These are phyloP conservation scores for Brassica balearica DNA, from an alignment of 441 rosid species.

Conservation along the genomic window DNA sequence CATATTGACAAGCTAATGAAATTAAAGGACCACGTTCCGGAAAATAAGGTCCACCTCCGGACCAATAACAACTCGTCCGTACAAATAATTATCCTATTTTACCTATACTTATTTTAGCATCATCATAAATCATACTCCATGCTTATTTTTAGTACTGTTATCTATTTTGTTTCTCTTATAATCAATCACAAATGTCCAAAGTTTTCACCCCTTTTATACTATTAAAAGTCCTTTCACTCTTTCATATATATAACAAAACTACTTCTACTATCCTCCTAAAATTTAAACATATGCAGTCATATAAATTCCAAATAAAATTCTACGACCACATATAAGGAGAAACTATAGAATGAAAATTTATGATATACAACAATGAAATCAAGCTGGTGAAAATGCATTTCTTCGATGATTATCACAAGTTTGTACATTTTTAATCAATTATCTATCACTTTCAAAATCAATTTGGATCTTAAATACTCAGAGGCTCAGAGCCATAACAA, in stretches of 20 bases:
- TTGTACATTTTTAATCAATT: not conserved
- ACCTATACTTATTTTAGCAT: slow-evolving; percentile 20
- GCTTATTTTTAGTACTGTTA: slow-evolving; percentile 6
- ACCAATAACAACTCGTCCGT: slow-evolving; percentile 41
- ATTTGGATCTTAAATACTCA: slow-evolving; percentile 1
- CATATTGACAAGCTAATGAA: slow-evolving; percentile 27
- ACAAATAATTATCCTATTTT: slow-evolving; percentile 34
- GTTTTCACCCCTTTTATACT: not conserved
- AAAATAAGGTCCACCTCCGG: slow-evolving; percentile 24
- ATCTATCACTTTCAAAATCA: slow-evolving; percentile 14
- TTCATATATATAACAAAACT: not conserved
- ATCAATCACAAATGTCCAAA: slow-evolving; percentile 4
- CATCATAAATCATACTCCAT: slow-evolving; percentile 15
- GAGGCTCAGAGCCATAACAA: not conserved
- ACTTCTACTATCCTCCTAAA: not conserved
- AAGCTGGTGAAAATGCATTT: not conserved
- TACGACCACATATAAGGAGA: not conserved
- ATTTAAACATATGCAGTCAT: not conserved
- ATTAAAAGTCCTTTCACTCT: not conserved
- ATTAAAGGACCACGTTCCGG: slow-evolving; percentile 37
- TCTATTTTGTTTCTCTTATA: slow-evolving; percentile 28
- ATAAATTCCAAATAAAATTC: not conserved
- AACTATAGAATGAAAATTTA: not conserved
- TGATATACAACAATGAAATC: not conserved
- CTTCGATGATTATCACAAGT: not conserved